Evolutionary conservation across 257 asterid genomes (phyloP).

Genomic region (Mitragyna speciosa): DNA sequence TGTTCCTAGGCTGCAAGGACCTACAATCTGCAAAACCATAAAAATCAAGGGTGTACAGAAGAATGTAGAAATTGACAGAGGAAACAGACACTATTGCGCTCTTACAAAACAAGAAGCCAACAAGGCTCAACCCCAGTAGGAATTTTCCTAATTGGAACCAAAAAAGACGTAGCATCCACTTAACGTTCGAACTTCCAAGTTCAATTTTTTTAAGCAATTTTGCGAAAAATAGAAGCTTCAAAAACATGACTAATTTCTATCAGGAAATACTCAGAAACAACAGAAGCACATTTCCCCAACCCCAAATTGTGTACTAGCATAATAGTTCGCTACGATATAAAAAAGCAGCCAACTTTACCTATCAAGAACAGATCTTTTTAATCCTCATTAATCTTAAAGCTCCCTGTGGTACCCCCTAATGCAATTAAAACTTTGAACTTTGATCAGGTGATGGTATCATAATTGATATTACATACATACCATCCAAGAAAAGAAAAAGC

Average conservation of each 20-base stretch:
- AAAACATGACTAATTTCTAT: background rate
- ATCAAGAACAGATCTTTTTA: background rate
- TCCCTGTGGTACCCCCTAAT: background rate
- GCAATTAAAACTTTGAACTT: slow-evolving; percentile 4
- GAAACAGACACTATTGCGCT: background rate
- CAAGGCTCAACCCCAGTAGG: background rate
- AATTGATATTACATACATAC: slow-evolving; percentile 31
- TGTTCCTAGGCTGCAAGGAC: background rate
- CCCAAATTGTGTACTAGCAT: background rate
- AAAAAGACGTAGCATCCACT: background rate
- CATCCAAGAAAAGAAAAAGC: slow-evolving; percentile 98
- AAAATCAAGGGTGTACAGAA: background rate
- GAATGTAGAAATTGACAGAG: background rate
- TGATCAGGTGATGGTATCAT: background rate
- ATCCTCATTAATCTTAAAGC: background rate
- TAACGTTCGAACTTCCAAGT: background rate
- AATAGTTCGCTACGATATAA: background rate
- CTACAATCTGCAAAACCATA: background rate
- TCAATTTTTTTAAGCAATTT: background rate
- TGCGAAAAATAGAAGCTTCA: background rate
- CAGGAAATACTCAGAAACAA: no score
- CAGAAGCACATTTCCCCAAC: background rate
- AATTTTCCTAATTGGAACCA: background rate
- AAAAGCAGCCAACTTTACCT: slow-evolving; percentile 2
- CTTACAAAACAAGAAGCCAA: background rate